phyloP scores from a whole-genome alignment of 495 filamentous ascomycete species.

The Xylaria scruposa region DNA sequence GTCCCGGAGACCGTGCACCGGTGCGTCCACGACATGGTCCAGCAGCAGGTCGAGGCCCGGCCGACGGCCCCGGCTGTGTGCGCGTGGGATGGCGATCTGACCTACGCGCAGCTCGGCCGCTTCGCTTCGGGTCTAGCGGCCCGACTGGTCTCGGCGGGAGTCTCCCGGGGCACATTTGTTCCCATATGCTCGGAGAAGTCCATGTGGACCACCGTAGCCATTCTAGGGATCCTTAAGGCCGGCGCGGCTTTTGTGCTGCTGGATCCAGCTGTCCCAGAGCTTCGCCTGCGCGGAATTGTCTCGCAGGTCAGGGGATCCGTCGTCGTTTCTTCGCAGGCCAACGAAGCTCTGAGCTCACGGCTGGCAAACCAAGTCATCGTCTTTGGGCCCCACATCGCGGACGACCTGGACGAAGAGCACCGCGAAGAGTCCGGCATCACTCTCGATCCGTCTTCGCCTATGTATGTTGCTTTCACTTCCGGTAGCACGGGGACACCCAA shows the following conservation, averaged over 20 bases:
- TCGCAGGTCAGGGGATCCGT: neutral
- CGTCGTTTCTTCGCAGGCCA: neutral
- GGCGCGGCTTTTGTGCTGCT: constrained; percentile 64
- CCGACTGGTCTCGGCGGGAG: constrained; percentile 19
- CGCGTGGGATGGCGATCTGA: neutral
- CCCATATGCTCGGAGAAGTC: constrained; percentile 66
- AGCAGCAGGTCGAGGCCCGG: neutral
- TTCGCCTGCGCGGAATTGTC: neutral
- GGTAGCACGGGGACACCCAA: constrained; percentile 52
- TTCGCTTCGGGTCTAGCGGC: neutral
- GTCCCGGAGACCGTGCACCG: neutral
- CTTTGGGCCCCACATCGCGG: too few relatives aligned
- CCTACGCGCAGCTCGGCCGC: neutral
- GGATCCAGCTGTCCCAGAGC: constrained; percentile 45
- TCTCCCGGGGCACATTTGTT: constrained; percentile 46
- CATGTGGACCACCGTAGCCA: constrained; percentile 53
- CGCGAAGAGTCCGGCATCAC: neutral
- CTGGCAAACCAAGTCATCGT: neutral
- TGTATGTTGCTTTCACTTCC: constrained; percentile 58
- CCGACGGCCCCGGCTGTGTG: neutral
- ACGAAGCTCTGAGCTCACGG: neutral
- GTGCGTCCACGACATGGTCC: neutral
- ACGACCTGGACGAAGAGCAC: too few relatives aligned
- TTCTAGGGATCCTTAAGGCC: constrained; percentile 62
- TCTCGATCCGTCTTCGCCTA: neutral